These are phyloP conservation scores for Termitomyces sp. DNA, from an alignment of 768 basidiomycete genomes.

Conservation along the genomic window DNA sequence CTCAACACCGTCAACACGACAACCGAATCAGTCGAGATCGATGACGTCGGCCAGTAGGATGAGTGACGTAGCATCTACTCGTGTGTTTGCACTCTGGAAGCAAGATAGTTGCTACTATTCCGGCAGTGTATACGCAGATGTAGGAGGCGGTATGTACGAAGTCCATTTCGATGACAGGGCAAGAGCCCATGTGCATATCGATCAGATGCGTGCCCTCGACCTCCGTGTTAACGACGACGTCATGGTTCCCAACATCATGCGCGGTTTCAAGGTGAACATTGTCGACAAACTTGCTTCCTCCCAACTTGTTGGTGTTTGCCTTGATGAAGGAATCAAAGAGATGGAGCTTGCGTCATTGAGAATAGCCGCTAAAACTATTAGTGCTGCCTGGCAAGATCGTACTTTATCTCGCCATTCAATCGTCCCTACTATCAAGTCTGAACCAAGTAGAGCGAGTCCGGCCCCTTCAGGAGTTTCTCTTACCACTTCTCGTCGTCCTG, in stretches of 20 bases:
- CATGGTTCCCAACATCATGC: slow-evolving; percentile 25
- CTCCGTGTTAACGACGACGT: slow-evolving; percentile 55
- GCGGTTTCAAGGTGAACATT: slow-evolving; percentile 26
- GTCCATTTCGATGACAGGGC: slow-evolving; percentile 68
- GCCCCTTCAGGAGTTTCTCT: slow-evolving; percentile 46
- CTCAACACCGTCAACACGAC: slow-evolving; percentile 24
- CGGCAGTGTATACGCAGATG: slow-evolving; percentile 43
- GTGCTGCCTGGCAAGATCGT: slow-evolving; percentile 49
- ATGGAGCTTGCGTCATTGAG: slow-evolving; percentile 34
- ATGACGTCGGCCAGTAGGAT: slow-evolving; percentile 19
- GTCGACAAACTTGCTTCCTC: slow-evolving; percentile 24
- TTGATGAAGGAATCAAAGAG: slow-evolving; percentile 31
- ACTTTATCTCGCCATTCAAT: slow-evolving; percentile 35
- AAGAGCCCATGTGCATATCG: slow-evolving; percentile 37
- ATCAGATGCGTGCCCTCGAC: slow-evolving; percentile 47
- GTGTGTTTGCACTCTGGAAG: slow-evolving; percentile 70
- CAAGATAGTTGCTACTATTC: slow-evolving; percentile 54
- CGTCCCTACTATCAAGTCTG: slow-evolving; percentile 31
- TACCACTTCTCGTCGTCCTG: slow-evolving; percentile 25
- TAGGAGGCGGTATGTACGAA: slow-evolving; percentile 26
- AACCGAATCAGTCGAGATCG: slow-evolving; percentile 35
- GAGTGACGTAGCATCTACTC: slow-evolving; percentile 30
- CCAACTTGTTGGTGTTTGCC: slow-evolving; percentile 27
- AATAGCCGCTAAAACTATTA: slow-evolving; percentile 46
- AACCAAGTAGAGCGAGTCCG: slow-evolving; percentile 28